phyloP scores from a whole-genome alignment of 331 rosid species.

The Saraca asoca region DNA sequence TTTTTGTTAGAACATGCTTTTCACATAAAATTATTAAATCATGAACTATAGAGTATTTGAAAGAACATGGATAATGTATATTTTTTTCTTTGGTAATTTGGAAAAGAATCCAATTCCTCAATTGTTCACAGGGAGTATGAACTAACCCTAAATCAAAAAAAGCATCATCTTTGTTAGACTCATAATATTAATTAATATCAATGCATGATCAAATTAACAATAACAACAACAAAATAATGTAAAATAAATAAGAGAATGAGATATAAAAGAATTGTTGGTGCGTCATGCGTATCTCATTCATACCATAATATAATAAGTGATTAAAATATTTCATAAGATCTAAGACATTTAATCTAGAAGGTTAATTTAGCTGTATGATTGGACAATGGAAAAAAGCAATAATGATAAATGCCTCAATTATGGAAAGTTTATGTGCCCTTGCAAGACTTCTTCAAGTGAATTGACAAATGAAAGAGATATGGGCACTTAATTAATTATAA shows the following conservation, averaged over 20 bases:
- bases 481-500: slow-evolving; percentile 6
- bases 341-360: slow-evolving; percentile 39
- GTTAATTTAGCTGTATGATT: slow-evolving; percentile 29
- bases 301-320: neutral
- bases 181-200: too few species aligned
- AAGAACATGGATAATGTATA: too few species aligned
- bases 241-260: neutral
- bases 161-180: too few species aligned
- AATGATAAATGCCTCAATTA: slow-evolving; percentile 23
- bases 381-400: slow-evolving; percentile 20
- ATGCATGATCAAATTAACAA: too few species aligned
- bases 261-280: slow-evolving; percentile 14
- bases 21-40: too few species aligned
- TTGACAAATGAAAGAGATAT: slow-evolving; percentile 31
- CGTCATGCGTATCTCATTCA: slow-evolving; percentile 35
- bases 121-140: too few species aligned
- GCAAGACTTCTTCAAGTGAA: slow-evolving; percentile 26
- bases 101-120: too few species aligned
- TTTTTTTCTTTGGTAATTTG: too few species aligned
- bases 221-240: too few species aligned
- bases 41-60: too few species aligned
- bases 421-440: slow-evolving; percentile 19
- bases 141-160: too few species aligned
- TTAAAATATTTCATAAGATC: slow-evolving; percentile 17
- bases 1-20: too few species aligned